A percentile compares a stretch with the other conserved stretches of the same genome.
Conservation (phyloP, 371 early-diverging fungal genomes). For the Actinomortierella wolfii region DNA sequence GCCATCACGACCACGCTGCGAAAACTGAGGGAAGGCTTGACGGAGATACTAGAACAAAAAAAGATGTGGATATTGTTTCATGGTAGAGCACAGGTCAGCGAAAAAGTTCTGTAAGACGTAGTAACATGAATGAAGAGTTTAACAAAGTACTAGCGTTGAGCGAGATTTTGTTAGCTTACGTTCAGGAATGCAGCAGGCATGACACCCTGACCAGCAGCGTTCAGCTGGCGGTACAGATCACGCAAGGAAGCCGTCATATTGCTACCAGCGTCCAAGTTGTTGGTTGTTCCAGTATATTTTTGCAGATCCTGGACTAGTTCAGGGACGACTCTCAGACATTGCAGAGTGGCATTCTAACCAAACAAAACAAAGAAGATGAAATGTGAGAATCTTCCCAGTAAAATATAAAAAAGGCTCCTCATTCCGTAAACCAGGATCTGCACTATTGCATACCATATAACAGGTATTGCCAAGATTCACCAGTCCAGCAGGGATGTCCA, state of each 20-base stretch:
- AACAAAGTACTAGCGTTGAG: neutral
- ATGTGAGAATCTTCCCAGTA: too few species aligned
- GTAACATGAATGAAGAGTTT: neutral
- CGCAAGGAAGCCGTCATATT: constrained; percentile 76
- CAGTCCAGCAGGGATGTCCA: constrained; percentile 89
- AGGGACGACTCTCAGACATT: constrained; percentile 90
- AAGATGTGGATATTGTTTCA: neutral
- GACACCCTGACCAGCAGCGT: constrained; percentile 71
- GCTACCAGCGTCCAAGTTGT: constrained; percentile 50
- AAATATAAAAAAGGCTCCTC: too few species aligned
- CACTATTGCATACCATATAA: constrained; percentile 75
- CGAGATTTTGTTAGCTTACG: constrained; percentile 33
- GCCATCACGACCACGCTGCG: constrained; percentile 72
- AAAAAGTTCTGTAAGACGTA: too few species aligned
- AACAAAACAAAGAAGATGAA: neutral
- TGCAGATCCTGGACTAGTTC: constrained; percentile 67
- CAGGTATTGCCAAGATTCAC: constrained; percentile 98
- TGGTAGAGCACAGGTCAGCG: neutral
- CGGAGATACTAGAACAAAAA: constrained; percentile 64
- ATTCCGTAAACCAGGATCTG: too few species aligned
- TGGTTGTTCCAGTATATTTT: constrained; percentile 27
- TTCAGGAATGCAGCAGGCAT: constrained; percentile 84
- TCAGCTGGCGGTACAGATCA: constrained; percentile 73
- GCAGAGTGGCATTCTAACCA: constrained; percentile 89
- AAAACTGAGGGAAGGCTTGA: constrained; percentile 85